Evolutionary conservation across 257 asterid species (phyloP), one percentile per base, ranked within the genome.

Genomic region (Penstemon eatonii): DNA sequence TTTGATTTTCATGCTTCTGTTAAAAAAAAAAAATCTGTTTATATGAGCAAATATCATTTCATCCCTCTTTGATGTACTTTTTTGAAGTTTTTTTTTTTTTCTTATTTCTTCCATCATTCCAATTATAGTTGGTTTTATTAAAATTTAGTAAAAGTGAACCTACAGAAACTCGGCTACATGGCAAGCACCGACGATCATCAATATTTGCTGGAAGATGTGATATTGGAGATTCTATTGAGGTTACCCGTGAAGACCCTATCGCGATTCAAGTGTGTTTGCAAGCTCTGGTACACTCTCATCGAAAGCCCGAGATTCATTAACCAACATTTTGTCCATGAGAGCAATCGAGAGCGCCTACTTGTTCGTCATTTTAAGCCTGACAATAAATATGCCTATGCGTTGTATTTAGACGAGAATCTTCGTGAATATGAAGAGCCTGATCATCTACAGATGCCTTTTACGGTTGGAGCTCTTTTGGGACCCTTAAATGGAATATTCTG

Each of bases 401-500:
- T 78, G 65, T 76, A 39, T 63, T 63, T 3, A 52, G 84, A 80
- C 43, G 77, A 52, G 18, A 43, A 10, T 3, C 60, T 65, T 59
- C 47, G 63, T 63, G 60, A 19, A 41, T 65, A 56, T 13, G 70
- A 69, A 73, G 81, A 73, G 63, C 79, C 79, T 4, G 63, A 57
- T 52, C 69, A 73, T 70, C 72, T 80, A 0, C 84, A 66, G 25
- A 68, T 77, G 42, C 79, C 79, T 2, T 58, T 58, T 33, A 39
- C 60, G 15, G 64, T 54, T 50, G 62, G 68, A 63, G 65, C 41
- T 68, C 56, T 82, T 46, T 60, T 80, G 69, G 86, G 87, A 9
- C 84, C 90, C 3, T 36, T 85, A 60, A 67, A 85, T 67, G 87
- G 86, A 13, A 37, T 85, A 13, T 73, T 82, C 56, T 72, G 79